A percentile compares a stretch with the other conserved stretches of the same genome.
Conservation (phyloP, 1,139 yeast genomes). For the Saccharomyces uvarum region DNA sequence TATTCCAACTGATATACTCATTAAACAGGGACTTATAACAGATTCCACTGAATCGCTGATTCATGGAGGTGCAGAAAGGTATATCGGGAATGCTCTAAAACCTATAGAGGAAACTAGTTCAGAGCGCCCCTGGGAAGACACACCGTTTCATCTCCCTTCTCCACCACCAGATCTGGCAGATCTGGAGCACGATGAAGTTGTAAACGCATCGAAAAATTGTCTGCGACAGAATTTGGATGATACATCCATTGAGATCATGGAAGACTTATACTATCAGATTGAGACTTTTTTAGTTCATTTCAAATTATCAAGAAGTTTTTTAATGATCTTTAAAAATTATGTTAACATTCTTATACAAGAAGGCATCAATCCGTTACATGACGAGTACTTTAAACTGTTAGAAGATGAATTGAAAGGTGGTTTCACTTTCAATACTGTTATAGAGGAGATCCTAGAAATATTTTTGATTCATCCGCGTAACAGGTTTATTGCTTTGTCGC, state of each 20-base stretch:
- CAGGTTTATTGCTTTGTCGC: conserved; percentile 11
- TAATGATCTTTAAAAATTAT: conserved; percentile 10
- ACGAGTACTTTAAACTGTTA: conserved; percentile 9
- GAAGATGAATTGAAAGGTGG: conserved; percentile 12
- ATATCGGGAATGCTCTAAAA: not conserved
- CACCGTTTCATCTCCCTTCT: not conserved
- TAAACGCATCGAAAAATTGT: not conserved
- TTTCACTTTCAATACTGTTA: conserved; percentile 7
- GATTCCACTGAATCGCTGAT: not conserved
- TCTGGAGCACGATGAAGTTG: not conserved
- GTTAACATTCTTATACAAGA: conserved; percentile 8
- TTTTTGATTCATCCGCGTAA: conserved; percentile 14
- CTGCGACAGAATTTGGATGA: not conserved
- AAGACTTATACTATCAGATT: not conserved
- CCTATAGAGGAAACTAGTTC: not conserved
- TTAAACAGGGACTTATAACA: not conserved
- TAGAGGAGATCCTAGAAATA: conserved; percentile 10
- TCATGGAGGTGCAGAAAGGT: not conserved
- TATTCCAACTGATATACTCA: not conserved
- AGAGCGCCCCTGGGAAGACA: not conserved
- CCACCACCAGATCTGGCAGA: not conserved
- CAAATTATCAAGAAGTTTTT: conserved; percentile 11
- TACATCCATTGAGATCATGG: not conserved
- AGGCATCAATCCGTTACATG: conserved; percentile 10
- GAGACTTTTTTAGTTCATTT: not conserved